Percentiles rank a stretch among this genome's conserved stretches.
phyloP scores from a whole-genome alignment of 129 eudicot species.

The Calendula officinalis region DNA sequence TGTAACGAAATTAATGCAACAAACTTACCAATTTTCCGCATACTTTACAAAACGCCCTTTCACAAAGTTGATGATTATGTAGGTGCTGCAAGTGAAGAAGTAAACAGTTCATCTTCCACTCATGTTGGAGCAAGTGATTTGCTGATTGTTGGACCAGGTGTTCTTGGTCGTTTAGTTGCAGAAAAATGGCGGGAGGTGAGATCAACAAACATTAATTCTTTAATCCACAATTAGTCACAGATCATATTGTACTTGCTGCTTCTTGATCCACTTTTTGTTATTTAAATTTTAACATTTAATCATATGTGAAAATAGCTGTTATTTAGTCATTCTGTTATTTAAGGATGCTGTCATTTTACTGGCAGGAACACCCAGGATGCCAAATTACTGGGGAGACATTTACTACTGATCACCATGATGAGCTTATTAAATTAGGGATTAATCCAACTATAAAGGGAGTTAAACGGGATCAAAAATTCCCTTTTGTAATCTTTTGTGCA shows the following conservation, averaged over 20 bases:
- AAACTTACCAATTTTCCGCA: not conserved
- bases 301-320: not conserved
- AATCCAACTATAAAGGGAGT: constrained; percentile 64
- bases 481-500: constrained; percentile 90
- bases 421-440: constrained; percentile 70
- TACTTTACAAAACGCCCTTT: constrained; percentile 1
- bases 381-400: constrained; percentile 82
- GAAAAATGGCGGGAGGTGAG: constrained; percentile 75
- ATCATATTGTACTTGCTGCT: not conserved
- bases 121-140: constrained; percentile 67
- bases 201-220: not conserved
- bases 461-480: constrained; percentile 51
- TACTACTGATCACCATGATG: constrained; percentile 83
- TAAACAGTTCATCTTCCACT: constrained; percentile 40
- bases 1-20: not conserved
- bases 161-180: constrained; percentile 90
- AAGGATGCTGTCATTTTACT: constrained; percentile 14
- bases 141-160: constrained; percentile 96
- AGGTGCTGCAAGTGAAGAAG: constrained; percentile 50
- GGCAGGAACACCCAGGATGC: constrained; percentile 77
- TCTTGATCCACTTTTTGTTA: not conserved
- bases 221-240: not conserved
- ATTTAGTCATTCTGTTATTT: constrained; percentile 2
- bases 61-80: constrained; percentile 27
- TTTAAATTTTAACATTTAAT: not conserved